Conservation (phyloP, 768 basidiomycete species). For the Termitomyces sp. region DNA sequence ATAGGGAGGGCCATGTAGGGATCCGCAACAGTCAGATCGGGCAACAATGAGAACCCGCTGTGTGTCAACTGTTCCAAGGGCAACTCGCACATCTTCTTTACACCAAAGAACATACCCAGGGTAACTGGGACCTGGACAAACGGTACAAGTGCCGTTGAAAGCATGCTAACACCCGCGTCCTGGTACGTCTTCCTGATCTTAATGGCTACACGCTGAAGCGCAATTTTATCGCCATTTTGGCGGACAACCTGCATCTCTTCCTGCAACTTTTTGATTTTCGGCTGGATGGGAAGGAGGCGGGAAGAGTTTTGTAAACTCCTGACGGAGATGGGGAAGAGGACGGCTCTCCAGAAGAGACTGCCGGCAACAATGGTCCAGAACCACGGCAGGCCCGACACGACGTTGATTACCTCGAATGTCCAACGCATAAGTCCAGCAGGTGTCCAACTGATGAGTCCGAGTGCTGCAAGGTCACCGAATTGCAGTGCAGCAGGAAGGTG, state of each 20-base stretch:
- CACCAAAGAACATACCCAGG: conserved; percentile 77
- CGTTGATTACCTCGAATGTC: conserved; percentile 64
- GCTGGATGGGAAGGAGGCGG: conserved; percentile 53
- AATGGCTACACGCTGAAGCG: conserved; percentile 48
- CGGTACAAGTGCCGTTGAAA: conserved; percentile 40
- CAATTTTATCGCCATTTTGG: conserved; percentile 29
- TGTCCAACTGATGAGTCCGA: conserved; percentile 58
- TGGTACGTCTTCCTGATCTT: conserved; percentile 53
- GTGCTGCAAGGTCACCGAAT: conserved; percentile 65
- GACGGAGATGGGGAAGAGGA: conserved; percentile 58
- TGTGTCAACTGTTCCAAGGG: conserved; percentile 71
- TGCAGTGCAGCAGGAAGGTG: conserved; percentile 44
- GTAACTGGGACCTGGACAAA: conserved; percentile 73
- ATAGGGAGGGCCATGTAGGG: conserved; percentile 71
- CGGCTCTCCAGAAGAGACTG: conserved; percentile 52
- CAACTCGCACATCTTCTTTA: conserved; percentile 63
- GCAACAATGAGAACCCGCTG: conserved; percentile 70
- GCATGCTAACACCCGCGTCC: conserved; percentile 60
- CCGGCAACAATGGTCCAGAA: conserved; percentile 74
- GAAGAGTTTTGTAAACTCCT: conserved; percentile 52
- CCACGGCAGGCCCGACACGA: conserved; percentile 72
- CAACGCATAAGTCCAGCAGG: conserved; percentile 61
- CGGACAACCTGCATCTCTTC: conserved; percentile 34
- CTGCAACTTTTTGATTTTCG: conserved; percentile 42
- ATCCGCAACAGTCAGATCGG: conserved; percentile 74